Evolutionary conservation across 1,284 basidiomycete genomes (phyloP).

Genomic region (Microbotryum saponariae): DNA sequence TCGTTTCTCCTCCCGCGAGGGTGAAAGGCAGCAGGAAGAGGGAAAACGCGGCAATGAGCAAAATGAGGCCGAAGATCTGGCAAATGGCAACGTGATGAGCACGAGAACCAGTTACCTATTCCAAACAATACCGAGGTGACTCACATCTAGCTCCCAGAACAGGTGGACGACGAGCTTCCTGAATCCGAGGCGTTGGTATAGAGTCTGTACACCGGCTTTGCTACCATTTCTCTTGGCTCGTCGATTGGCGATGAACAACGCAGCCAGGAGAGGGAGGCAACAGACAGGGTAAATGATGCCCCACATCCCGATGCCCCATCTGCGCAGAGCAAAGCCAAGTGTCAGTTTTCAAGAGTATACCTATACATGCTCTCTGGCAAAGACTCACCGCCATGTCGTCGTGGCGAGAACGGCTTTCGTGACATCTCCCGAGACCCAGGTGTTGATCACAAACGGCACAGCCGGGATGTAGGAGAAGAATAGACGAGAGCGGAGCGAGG

Average conservation of each 20-base stretch:
- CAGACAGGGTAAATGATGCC: constrained; percentile 44
- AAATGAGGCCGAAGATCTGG: background rate
- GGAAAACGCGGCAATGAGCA: constrained; percentile 38
- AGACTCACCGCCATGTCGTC: constrained; percentile 44
- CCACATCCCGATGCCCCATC: constrained; percentile 38
- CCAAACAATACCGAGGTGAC: too few species aligned
- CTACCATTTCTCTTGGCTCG: constrained; percentile 33
- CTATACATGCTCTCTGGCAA: constrained; percentile 34
- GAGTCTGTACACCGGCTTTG: constrained; percentile 37
- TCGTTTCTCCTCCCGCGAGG: constrained; percentile 39
- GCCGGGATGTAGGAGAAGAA: constrained; percentile 45
- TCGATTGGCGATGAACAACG: constrained; percentile 38
- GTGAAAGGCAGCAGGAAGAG: constrained; percentile 44
- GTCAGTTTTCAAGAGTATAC: background rate
- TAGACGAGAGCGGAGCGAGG: constrained; percentile 43
- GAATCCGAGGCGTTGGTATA: constrained; percentile 30
- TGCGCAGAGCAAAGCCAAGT: background rate
- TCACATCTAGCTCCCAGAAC: constrained; percentile 42
- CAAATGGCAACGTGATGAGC: background rate
- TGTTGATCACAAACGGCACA: constrained; percentile 44
- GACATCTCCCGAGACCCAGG: constrained; percentile 43
- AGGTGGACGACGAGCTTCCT: constrained; percentile 37
- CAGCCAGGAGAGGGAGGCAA: constrained; percentile 39
- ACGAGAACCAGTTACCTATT: too few species aligned
- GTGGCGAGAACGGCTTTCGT: constrained; percentile 35